These are phyloP conservation scores for Astrothelium macrocarpum DNA, from an alignment of 495 filamentous ascomycete species.

Conservation along the genomic window DNA sequence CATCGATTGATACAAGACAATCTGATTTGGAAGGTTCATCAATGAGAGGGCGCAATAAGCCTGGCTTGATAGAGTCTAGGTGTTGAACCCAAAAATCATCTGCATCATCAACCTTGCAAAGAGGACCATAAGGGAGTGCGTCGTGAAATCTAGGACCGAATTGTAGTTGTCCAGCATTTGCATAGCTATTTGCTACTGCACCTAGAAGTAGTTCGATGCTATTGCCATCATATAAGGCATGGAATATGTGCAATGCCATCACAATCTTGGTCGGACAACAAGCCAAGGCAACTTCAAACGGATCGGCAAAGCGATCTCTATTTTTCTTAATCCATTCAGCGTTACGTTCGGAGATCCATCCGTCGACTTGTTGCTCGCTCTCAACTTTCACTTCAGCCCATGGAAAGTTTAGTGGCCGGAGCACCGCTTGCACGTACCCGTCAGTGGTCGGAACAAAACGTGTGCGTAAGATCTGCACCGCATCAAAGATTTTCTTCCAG, in stretches of 20 bases:
- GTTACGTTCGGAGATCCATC: constrained; percentile 22
- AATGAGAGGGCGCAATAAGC: neutral
- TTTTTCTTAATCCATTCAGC: constrained; percentile 37
- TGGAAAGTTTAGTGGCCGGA: constrained; percentile 37
- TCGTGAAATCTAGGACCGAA: constrained; percentile 42
- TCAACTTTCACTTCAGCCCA: constrained; percentile 37
- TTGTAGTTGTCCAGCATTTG: constrained; percentile 9
- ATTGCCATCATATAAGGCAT: constrained; percentile 81
- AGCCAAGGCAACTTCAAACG: constrained; percentile 40
- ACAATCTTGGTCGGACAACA: constrained; percentile 24
- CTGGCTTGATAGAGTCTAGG: neutral
- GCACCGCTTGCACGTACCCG: constrained; percentile 61
- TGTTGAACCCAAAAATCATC: constrained; percentile 54
- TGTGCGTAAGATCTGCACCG: constrained; percentile 54
- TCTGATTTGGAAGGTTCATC: neutral
- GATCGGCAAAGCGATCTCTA: constrained; percentile 20
- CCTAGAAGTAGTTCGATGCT: constrained; percentile 60
- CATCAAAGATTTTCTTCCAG: constrained; percentile 40
- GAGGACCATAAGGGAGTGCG: constrained; percentile 45
- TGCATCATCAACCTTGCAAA: constrained; percentile 44
- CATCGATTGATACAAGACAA: neutral
- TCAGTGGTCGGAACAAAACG: constrained; percentile 55
- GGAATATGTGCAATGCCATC: constrained; percentile 61
- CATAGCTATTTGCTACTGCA: constrained; percentile 43
- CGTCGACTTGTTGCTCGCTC: constrained; percentile 26